Conservation (phyloP, 768 basidiomycete genomes). For the Flagelloscypha sp. region DNA sequence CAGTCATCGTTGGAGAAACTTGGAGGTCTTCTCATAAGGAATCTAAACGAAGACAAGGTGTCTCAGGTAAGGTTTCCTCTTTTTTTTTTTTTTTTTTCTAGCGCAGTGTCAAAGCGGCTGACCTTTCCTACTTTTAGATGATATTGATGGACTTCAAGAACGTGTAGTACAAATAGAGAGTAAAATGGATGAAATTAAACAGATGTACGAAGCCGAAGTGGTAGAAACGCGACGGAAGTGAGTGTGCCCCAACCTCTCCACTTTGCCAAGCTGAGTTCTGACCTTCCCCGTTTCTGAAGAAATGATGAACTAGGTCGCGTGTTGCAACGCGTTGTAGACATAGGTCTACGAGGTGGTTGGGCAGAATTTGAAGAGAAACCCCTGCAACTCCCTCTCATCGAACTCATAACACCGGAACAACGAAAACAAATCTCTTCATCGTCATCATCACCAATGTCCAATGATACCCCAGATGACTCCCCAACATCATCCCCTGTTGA, state of each 20-base stretch:
- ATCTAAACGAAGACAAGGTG: constrained; percentile 59
- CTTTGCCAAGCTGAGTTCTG: background rate
- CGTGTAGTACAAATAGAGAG: no score
- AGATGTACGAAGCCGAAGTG: constrained; percentile 35
- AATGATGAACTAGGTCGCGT: constrained; percentile 61
- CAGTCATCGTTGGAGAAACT: constrained; percentile 66
- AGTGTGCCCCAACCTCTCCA: no score
- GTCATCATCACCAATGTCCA: no score
- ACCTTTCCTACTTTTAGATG: no score
- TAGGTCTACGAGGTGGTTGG: constrained; percentile 57
- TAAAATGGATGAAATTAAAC: constrained; percentile 32
- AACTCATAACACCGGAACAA: no score
- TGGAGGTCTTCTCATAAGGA: constrained; percentile 67
- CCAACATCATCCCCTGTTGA: no score
- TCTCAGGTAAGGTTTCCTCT: no score
- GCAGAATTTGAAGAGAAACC: constrained; percentile 57
- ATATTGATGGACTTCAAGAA: no score
- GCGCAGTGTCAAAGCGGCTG: no score
- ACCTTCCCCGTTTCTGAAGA: constrained; percentile 23
- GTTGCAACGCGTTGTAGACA: constrained; percentile 59
- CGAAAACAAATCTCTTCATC: no score
- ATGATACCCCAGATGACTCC: no score
- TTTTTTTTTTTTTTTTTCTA: no score
- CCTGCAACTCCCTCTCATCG: constrained; percentile 36
- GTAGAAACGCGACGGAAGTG: constrained; percentile 39